Conservation (phyloP, 441 rosid species). For the Pelargonium myrrhifolium region DNA sequence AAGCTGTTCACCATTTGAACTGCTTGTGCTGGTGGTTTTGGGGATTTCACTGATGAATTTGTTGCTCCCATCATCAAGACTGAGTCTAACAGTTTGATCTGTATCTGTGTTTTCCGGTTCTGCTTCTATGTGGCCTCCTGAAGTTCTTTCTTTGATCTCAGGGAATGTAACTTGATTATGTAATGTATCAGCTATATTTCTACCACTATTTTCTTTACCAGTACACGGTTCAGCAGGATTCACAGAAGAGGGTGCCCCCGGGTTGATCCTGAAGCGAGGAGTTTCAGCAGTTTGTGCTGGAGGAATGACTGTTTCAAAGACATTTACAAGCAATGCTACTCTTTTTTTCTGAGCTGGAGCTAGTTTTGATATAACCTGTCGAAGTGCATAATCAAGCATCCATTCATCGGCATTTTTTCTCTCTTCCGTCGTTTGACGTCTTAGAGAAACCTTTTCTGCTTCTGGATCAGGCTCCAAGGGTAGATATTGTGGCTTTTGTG, state of each 20-base stretch:
- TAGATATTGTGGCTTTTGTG: conserved; percentile 27
- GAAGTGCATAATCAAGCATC: conserved; percentile 98
- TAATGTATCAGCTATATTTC: conserved; percentile 8
- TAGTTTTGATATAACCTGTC: conserved; percentile 60
- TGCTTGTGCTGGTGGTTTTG: conserved; percentile 14
- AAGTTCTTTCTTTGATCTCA: conserved; percentile 18
- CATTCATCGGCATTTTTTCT: conserved; percentile 68
- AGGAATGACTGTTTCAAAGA: conserved; percentile 66
- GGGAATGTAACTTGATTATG: conserved; percentile 12
- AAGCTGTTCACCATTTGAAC: conserved; percentile 17
- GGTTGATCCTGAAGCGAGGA: conserved; percentile 10
- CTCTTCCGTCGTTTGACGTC: conserved; percentile 45
- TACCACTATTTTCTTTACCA: conserved; percentile 13
- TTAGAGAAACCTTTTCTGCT: conserved; percentile 44
- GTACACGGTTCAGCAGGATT: conserved; percentile 18
- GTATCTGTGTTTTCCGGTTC: conserved; percentile 3
- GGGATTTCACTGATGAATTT: conserved; percentile 10
- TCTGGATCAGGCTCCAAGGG: conserved; percentile 30
- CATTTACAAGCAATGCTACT: conserved; percentile 77
- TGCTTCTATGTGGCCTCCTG: neutral
- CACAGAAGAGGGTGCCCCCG: conserved; percentile 23
- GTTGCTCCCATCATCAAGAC: conserved; percentile 8
- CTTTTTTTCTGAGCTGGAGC: conserved; percentile 80
- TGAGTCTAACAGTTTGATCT: conserved; percentile 15
- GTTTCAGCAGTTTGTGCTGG: conserved; percentile 20